Base-by-base conservation (phyloP, 2,329 filamentous ascomycete species). In the Calonectria pteridis region DNA sequence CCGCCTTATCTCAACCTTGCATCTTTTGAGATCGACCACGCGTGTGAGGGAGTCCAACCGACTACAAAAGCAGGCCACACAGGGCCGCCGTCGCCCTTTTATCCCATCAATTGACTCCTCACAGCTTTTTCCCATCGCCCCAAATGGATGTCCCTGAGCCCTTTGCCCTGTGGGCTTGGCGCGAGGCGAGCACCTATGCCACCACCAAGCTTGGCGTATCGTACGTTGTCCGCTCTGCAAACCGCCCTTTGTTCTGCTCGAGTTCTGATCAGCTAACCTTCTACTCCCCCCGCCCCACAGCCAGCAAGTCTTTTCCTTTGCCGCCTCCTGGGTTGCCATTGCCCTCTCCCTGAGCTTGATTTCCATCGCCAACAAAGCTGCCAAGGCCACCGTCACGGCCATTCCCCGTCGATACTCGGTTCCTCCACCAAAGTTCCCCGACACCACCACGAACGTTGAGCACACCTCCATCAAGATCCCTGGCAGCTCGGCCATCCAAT, bases 401-500 rank as follows among this genome's bases (percentile, higher is more conserved):
- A 81, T 79, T 76, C 85, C 89, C 11, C 89, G 91, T 51, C 86
- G 86, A 40, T 95, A 94, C 84, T 85, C 84, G 58, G 89, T 95
- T 35, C 88, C 91, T 6, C 80, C 89, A 51, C 93, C 94, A n/a
- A 90, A 91, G 82, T 84, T 90, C 76, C 91, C 91, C 67, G 86
- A 88, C 82, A 88, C 90, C 70, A 87, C 89, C 63, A 87, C 88
- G 77, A 86, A 91, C 40, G 87, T 95, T 43, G 87, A 92, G 18
- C 82, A 89, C 43, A 89, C 93, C 1, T 88, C 87, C 23, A 87
- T 95, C 82, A 94, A 93, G 85, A 88, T 91, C n/a, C 83, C 91
- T 1, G 92, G 91, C 20, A 92, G 91, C 49, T 89, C 90, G 1
- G 90, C 92, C 10, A 93, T 97, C 73, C 94, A 95, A 85, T 97